phyloP scores from a whole-genome alignment of 75 land plant genomes.

The Adiantum capillusveneris region DNA sequence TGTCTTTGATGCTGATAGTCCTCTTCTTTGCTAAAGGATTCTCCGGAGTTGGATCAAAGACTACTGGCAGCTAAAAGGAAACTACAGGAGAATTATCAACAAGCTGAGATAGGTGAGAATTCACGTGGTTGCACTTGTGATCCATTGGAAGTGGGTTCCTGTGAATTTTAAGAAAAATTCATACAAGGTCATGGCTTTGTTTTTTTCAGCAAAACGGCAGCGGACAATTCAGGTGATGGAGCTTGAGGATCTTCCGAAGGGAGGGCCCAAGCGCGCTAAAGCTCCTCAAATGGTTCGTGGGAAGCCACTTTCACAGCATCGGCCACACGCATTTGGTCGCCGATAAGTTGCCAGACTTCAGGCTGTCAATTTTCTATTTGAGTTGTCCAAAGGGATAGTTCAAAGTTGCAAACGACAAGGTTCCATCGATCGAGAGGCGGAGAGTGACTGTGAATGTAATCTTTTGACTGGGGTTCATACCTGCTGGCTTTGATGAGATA shows the following conservation, averaged over 20 bases:
- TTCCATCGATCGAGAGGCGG: too few species aligned
- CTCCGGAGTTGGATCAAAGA: not conserved
- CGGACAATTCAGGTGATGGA: constrained; percentile 45
- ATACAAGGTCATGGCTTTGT: too few species aligned
- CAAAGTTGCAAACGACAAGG: too few species aligned
- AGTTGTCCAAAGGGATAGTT: too few species aligned
- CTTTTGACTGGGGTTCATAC: too few species aligned
- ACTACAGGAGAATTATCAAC: constrained; percentile 36
- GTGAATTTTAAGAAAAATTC: too few species aligned
- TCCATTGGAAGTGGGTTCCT: too few species aligned
- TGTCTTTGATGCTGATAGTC: too few species aligned
- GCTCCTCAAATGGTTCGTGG: not conserved
- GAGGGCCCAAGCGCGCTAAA: constrained; percentile 25
- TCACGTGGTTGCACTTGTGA: too few species aligned
- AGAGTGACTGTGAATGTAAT: too few species aligned
- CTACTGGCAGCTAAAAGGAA: constrained; percentile 30
- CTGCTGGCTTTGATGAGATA: too few species aligned
- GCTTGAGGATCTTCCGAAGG: constrained; percentile 36
- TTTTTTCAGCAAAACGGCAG: constrained; percentile 34
- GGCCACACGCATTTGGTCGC: not conserved
- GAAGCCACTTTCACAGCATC: constrained; percentile 5
- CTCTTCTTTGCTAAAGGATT: not conserved
- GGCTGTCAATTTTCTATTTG: too few species aligned
- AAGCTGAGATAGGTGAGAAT: constrained; percentile 24
- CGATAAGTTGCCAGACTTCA: not conserved